These are phyloP conservation scores for Leccinum incarnatum DNA, from an alignment of 768 basidiomycete species.

Conservation along the genomic window DNA sequence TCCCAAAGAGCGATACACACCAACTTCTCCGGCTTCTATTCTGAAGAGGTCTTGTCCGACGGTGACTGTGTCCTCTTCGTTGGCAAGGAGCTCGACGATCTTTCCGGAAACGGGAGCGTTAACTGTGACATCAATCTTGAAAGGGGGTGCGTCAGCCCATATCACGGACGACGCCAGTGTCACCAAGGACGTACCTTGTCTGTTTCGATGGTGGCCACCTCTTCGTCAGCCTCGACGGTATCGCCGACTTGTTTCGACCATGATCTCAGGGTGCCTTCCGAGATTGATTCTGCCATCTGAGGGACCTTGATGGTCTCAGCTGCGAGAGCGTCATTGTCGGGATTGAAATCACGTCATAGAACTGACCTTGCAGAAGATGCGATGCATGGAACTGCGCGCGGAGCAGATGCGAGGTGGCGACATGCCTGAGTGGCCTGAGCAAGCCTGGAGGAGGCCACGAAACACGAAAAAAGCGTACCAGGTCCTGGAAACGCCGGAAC, in stretches of 20 bases:
- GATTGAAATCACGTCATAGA: slow-evolving; percentile 16
- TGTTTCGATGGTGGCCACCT: slow-evolving; percentile 97
- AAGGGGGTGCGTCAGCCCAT: slow-evolving; percentile 6
- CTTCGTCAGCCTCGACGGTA: slow-evolving; percentile 86
- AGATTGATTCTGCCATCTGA: slow-evolving; percentile 98
- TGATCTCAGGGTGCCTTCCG: slow-evolving; percentile 92
- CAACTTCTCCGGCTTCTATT: slow-evolving; percentile 78
- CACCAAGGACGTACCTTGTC: slow-evolving; percentile 69
- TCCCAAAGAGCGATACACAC: slow-evolving; percentile 30
- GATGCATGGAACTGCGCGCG: slow-evolving; percentile 70
- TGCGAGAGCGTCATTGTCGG: slow-evolving; percentile 26
- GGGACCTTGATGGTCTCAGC: slow-evolving; percentile 93
- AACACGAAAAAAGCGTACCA: slow-evolving; percentile 40
- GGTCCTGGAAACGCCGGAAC: slow-evolving; percentile 39
- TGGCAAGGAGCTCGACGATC: slow-evolving; percentile 81
- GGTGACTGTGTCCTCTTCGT: slow-evolving; percentile 90
- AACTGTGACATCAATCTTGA: slow-evolving; percentile 93
- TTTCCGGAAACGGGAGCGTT: slow-evolving; percentile 88
- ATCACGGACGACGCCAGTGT: neutral
- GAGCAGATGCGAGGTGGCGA: slow-evolving; percentile 44
- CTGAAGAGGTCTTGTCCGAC: slow-evolving; percentile 94
- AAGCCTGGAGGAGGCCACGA: neutral
- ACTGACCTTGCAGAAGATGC: slow-evolving; percentile 64
- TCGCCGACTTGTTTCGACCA: slow-evolving; percentile 96
- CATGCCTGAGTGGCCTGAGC: slow-evolving; percentile 38